Evolutionary conservation across 176 grass and related monocot genomes (phyloP), one percentile per base, ranked within the genome.

Genomic region (Bonia amplexicaulis): DNA sequence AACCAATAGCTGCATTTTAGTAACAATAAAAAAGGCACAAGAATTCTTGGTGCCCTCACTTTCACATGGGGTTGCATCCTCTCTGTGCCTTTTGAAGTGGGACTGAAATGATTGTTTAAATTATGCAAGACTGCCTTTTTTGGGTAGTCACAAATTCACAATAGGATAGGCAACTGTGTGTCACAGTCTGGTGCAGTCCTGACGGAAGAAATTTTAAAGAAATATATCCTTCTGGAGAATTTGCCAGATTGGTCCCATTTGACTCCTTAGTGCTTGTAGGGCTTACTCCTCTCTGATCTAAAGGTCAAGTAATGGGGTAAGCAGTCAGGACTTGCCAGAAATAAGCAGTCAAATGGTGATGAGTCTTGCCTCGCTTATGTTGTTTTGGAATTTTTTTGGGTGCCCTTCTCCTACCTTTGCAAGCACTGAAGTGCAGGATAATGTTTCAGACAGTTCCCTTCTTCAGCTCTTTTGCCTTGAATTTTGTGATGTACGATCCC

Each of bases 71-170:
- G 71, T 67, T 83, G 88, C 88, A 90, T 81, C 55, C 59, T 69
- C 73, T 74, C 51, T 71, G 71, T 78, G 60, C 42, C 66, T 85
- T 92, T 88, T 82, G 69, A 92, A 93, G 89, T 87, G 87, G 58
- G 17, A 74, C 62, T 71, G 87, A 84, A 92, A 85, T 94, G 85
- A 89, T 88, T 92, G 90, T 85, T 92, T 88, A 84, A 93, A 86
- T 83, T 85, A 78, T 85, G 70, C 89, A 80, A 70, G 62, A 63
- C 82, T 73, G 54, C 54, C 79, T 29, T 79, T 87, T 86, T 83
- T 47, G 81, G 49, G 6, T 70, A 80, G 69, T 80, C 80, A 82
- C 66, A 61, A 27, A 80, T 61, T 80, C 80, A 82, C 66, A 61
- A 27, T 65, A 85, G 79, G 76, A 67, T 81, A 82, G 80, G 80